phyloP scores from a whole-genome alignment of 768 basidiomycete species.

The Russula dissimulans region DNA sequence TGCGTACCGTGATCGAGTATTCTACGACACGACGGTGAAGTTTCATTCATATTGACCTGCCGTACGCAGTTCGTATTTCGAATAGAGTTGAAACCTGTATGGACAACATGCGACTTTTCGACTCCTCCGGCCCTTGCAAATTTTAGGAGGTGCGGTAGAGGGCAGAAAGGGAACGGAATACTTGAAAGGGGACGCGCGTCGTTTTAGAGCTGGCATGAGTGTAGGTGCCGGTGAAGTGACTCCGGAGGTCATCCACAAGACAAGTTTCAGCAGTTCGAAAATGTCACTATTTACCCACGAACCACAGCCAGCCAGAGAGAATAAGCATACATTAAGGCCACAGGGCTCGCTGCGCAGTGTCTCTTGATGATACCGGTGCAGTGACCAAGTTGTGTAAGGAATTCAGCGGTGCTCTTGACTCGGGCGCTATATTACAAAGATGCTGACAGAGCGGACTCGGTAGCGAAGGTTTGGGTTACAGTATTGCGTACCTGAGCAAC shows the following conservation, averaged over 20 bases:
- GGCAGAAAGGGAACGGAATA: not conserved
- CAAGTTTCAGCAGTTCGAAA: not conserved
- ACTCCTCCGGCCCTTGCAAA: not conserved
- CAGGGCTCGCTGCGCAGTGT: not conserved
- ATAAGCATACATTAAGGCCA: not conserved
- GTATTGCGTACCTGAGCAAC: no score
- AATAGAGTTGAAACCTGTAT: not conserved
- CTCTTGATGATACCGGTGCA: not conserved
- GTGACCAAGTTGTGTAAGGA: not conserved
- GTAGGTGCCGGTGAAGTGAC: not conserved
- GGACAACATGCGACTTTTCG: not conserved
- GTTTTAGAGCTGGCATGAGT: not conserved
- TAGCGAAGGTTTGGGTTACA: not conserved
- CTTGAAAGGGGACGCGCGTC: not conserved
- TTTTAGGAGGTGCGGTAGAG: not conserved
- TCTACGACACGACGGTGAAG: not conserved
- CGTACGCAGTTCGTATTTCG: not conserved
- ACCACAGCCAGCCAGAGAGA: not conserved
- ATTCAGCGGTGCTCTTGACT: not conserved
- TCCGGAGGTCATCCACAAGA: not conserved
- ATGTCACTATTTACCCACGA: not conserved
- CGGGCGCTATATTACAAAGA: not conserved
- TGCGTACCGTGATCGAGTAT: not conserved
- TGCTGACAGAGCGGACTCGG: not conserved
- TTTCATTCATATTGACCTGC: not conserved